phyloP scores from a whole-genome alignment of 768 basidiomycete species.

The Steccherinum ochraceum region DNA sequence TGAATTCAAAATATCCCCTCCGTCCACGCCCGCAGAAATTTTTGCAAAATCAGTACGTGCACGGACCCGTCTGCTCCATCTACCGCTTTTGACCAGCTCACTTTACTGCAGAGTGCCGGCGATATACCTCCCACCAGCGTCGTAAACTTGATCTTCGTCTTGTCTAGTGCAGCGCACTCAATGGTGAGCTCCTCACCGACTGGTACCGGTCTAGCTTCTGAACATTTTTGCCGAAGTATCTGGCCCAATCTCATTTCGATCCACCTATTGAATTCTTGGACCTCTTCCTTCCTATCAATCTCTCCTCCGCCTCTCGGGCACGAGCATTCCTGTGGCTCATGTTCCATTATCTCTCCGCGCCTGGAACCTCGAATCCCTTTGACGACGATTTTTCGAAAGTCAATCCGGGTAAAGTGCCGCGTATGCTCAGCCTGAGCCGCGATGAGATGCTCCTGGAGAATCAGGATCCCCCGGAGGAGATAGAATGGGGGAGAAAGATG shows the following conservation, averaged over 20 bases:
- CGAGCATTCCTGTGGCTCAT: constrained; percentile 79
- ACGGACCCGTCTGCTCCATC: background rate
- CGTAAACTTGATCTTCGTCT: constrained; percentile 80
- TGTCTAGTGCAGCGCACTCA: constrained; percentile 64
- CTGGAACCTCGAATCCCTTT: constrained; percentile 64
- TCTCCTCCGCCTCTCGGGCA: constrained; percentile 70
- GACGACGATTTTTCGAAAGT: constrained; percentile 55
- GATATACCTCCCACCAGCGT: constrained; percentile 77
- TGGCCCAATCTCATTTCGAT: constrained; percentile 61
- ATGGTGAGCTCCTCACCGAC: constrained; percentile 37
- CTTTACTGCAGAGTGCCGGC: constrained; percentile 40
- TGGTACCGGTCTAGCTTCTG: background rate
- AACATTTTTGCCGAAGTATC: background rate
- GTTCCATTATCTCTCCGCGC: constrained; percentile 73
- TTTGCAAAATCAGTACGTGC: constrained; percentile 44
- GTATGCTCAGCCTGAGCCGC: constrained; percentile 46
- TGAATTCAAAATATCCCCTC: constrained; percentile 31
- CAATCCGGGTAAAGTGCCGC: constrained; percentile 59
- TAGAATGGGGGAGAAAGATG: constrained; percentile 75
- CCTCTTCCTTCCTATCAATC: constrained; percentile 71
- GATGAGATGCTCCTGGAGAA: constrained; percentile 62
- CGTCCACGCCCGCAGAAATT: constrained; percentile 53
- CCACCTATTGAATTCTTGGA: constrained; percentile 72
- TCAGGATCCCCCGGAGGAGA: constrained; percentile 70
- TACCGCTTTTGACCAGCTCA: constrained; percentile 2